phyloP scores from a whole-genome alignment of 2,329 filamentous ascomycete species.

The Ophiostoma perfectum region DNA sequence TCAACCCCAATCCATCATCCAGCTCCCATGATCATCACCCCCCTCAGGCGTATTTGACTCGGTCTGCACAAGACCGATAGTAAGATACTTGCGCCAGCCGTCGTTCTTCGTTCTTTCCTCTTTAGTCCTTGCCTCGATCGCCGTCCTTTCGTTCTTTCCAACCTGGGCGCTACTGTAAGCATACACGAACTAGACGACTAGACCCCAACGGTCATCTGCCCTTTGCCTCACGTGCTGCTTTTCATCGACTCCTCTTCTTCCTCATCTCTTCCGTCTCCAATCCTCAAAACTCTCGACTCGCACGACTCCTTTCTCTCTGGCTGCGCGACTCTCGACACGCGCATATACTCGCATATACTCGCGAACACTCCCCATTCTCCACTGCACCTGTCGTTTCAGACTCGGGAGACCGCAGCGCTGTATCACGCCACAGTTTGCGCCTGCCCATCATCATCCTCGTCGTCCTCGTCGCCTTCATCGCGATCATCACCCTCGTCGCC shows the following conservation, averaged over 20 bases:
- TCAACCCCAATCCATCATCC: not conserved
- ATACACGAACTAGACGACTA: constrained; percentile 4
- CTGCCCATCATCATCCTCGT: not conserved
- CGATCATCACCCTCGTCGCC: not conserved
- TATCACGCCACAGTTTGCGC: constrained; percentile 19
- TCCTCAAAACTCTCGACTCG: not conserved
- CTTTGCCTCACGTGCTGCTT: constrained; percentile 5
- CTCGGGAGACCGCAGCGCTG: constrained; percentile 15
- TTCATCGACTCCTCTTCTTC: not conserved
- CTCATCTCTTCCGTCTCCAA: not conserved
- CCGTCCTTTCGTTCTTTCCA: not conserved
- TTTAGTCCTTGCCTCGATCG: not conserved
- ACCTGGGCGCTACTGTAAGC: constrained; percentile 3
- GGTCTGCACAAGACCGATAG: not conserved
- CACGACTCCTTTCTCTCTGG: not conserved
- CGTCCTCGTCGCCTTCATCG: not conserved
- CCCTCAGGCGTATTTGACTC: not conserved
- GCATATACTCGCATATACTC: not conserved
- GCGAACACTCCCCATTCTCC: not conserved
- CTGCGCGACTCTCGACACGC: not conserved
- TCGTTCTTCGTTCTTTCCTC: not conserved
- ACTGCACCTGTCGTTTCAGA: constrained; percentile 19
- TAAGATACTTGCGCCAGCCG: not conserved
- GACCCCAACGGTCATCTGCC: constrained; percentile 12
- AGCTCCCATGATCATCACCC: not conserved